Evolutionary conservation across 306 rosid genomes (phyloP).

Genomic region (Fragaria ananassa): DNA sequence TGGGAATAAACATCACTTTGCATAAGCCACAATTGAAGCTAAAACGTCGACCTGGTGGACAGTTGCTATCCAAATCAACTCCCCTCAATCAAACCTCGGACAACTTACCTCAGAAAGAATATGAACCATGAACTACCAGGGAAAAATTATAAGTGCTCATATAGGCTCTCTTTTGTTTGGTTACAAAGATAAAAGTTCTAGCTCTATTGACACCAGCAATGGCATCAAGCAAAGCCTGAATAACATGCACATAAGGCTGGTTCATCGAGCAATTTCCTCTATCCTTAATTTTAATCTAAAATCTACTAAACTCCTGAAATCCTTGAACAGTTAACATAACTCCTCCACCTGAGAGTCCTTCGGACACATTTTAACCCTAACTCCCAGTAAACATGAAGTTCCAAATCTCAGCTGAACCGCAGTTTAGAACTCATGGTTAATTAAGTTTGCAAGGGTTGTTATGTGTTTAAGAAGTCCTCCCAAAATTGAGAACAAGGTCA

Average conservation of each 20-base stretch:
- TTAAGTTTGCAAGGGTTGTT: background rate
- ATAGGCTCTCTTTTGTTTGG: background rate
- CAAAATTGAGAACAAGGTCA: background rate
- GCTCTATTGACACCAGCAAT: too few relatives aligned
- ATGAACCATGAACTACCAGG: background rate
- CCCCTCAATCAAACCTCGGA: background rate
- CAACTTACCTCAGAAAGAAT: background rate
- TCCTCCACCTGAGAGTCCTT: background rate
- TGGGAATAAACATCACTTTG: background rate
- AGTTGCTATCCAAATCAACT: background rate
- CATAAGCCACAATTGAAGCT: background rate
- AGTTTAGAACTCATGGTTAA: background rate
- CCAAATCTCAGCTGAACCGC: background rate
- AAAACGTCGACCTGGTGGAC: background rate
- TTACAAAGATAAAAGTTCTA: too few relatives aligned
- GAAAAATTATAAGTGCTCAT: background rate
- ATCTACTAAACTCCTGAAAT: background rate
- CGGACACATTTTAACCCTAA: background rate
- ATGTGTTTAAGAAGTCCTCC: background rate
- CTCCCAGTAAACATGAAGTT: background rate
- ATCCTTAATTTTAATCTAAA: too few relatives aligned
- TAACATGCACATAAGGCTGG: too few relatives aligned
- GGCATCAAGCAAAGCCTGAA: too few relatives aligned
- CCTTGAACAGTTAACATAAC: background rate
- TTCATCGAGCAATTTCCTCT: too few relatives aligned